Conservation (phyloP, 345 rosid genomes). For the Eucalyptus curtisii region DNA sequence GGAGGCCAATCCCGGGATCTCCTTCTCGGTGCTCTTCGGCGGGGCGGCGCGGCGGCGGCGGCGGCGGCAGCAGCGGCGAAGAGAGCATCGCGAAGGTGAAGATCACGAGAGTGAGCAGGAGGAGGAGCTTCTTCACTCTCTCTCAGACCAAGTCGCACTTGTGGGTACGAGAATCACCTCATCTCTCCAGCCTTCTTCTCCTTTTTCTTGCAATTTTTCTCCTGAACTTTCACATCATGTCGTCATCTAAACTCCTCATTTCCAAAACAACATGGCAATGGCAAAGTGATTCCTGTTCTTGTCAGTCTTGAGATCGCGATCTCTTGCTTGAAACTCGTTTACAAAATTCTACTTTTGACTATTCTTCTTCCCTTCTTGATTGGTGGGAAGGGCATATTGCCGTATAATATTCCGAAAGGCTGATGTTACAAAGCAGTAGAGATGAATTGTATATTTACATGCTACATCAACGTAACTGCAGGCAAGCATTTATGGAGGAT, state of each 20-base stretch:
- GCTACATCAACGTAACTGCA: constrained; percentile 4
- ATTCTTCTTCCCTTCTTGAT: neutral
- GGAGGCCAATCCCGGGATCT: neutral
- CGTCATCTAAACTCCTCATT: neutral
- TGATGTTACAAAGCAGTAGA: neutral
- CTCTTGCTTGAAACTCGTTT: neutral
- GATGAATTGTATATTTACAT: neutral
- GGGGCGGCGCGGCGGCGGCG: neutral
- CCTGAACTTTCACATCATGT: neutral
- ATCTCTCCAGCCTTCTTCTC: neutral
- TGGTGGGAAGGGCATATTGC: neutral
- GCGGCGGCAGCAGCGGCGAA: neutral
- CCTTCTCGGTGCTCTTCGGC: neutral
- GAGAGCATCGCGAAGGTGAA: constrained; percentile 12
- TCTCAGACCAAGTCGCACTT: constrained; percentile 29
- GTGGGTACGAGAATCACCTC: constrained; percentile 22
- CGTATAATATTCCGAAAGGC: neutral
- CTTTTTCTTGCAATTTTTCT: neutral
- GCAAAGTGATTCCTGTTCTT: neutral
- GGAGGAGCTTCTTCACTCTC: constrained; percentile 22
- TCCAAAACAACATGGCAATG: neutral
- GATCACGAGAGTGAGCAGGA: constrained; percentile 28
- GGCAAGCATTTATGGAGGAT: constrained; percentile 42
- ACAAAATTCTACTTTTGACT: neutral
- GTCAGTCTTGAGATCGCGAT: neutral